phyloP scores from a whole-genome alignment of 208 protist genomes.

The Strigomonas culicis region DNA sequence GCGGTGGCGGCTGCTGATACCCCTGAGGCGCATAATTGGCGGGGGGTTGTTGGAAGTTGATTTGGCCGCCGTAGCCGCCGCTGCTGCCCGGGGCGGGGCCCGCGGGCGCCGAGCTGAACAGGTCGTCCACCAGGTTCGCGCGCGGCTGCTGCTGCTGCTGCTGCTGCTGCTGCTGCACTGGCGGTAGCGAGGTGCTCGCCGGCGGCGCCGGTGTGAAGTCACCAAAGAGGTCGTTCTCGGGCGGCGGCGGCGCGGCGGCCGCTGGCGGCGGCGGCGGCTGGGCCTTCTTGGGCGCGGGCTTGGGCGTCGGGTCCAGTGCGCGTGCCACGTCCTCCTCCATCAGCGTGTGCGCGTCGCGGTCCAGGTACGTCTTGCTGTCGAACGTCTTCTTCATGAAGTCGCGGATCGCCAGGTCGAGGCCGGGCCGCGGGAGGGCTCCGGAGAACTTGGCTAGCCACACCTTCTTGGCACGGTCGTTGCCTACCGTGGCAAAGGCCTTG shows the following conservation, averaged over 20 bases:
- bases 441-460: constrained; percentile 57
- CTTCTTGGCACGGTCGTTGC: constrained; percentile 60
- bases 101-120: constrained; percentile 19
- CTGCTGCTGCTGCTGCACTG: constrained; percentile 2
- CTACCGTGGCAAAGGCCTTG: constrained; percentile 32
- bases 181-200: constrained; percentile 12
- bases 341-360: constrained; percentile 24
- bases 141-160: constrained; percentile 13
- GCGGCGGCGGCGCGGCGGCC: neutral
- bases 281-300: constrained; percentile 1
- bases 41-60: neutral
- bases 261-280: constrained; percentile 8
- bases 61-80: neutral
- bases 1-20: constrained; percentile 1
- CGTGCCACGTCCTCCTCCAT: constrained; percentile 31
- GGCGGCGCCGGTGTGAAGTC: constrained; percentile 42
- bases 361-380: constrained; percentile 29
- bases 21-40: constrained; percentile 6
- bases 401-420: constrained; percentile 30
- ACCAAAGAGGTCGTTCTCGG: constrained; percentile 38
- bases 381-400: constrained; percentile 48
- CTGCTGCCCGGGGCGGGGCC: neutral
- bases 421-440: constrained; percentile 29
- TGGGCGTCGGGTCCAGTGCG: constrained; percentile 11
- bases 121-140: constrained; percentile 20